A percentile compares a stretch with the other conserved stretches of the same genome.
These are phyloP conservation scores for Hymenoscyphus occultus DNA, from an alignment of 2,329 filamentous ascomycete genomes.

Conservation along the genomic window DNA sequence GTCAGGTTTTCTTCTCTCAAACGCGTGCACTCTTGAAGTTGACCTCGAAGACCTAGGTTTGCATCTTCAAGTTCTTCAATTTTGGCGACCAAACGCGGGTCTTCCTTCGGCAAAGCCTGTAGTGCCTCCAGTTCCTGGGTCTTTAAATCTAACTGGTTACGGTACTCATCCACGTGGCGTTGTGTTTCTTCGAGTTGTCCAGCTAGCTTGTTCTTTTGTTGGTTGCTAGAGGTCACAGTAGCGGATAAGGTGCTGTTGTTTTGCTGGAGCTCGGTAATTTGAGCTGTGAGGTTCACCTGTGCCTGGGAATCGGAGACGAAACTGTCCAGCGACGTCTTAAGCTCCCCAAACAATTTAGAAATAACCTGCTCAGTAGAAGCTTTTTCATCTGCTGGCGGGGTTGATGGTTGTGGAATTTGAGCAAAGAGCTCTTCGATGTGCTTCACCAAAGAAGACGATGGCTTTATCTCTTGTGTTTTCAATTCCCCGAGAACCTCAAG, in stretches of 20 bases:
- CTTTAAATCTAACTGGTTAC: constrained; percentile 23
- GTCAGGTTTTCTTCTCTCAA: constrained; percentile 20
- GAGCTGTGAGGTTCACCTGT: constrained; percentile 21
- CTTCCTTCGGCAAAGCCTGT: constrained; percentile 23
- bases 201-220: constrained; percentile 17
- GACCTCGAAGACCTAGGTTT: constrained; percentile 28
- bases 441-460: constrained; percentile 21
- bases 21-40: constrained; percentile 34
- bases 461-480: constrained; percentile 17
- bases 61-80: constrained; percentile 27
- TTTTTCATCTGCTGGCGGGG: constrained; percentile 11
- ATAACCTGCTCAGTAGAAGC: constrained; percentile 19
- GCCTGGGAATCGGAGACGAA: constrained; percentile 22
- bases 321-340: constrained; percentile 25
- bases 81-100: constrained; percentile 20
- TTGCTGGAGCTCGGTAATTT: constrained; percentile 26
- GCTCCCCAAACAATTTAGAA: constrained; percentile 20
- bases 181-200: constrained; percentile 21
- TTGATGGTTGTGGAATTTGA: constrained; percentile 9
- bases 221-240: constrained; percentile 17
- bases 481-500: constrained; percentile 18
- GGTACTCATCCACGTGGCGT: constrained; percentile 22
- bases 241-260: constrained; percentile 22
- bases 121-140: constrained; percentile 23
- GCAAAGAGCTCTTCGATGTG: constrained; percentile 28